Base-by-base conservation (phyloP, 176 grass and related monocot genomes). In the Aegilops speltoides region DNA sequence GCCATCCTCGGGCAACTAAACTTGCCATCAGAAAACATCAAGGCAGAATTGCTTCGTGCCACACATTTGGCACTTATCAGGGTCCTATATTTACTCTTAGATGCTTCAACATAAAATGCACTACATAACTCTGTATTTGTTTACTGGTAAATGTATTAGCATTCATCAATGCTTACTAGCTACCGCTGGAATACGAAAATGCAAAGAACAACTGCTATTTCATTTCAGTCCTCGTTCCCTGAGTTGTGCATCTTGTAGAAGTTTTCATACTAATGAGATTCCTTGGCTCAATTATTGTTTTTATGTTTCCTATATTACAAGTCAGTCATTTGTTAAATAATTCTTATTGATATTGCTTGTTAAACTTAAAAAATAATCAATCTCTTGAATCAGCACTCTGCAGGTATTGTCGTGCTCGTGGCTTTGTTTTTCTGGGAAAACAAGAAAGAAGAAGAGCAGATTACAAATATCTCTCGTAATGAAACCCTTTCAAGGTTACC, bases 401-500 rank as follows among this genome's bases (percentile, higher is more conserved):
- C 89, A 98, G 94, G 97, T 89, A 96, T 98, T 75, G 72, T 94
- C 88, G 92, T 96, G 83, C 83, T 96, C 22, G 90, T 98, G 85
- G 92, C 92, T 84, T 93, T 98, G 66, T 96, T 87, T 84, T 84
- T 94, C 43, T 98, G 97, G 97, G 97, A 98, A 88, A 96, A 94
- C 79, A 96, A 90, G 78, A 98, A 91, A 89, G 97, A 98, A 82
- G 94, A 98, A 82, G 89, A 96, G 77, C 97, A 98, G 79, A 89
- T 98, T 76, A 88, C 97, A 48, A 92, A 94, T 85, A 98, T 98
- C 63, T 89, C 93, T 48, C 93, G 97, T 80, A 86, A 94, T 41
- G 97, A 98, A 89, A 98, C 90, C 31, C 90, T 98, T 50, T 96
- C 94, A 89, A 92, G 96, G 84, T 89, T 98, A 88, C 94, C 97